A percentile compares a stretch with the other conserved stretches of the same genome.
These are phyloP conservation scores for Bruguiera gymnorhiza DNA, from an alignment of 345 rosid genomes.

Conservation along the genomic window DNA sequence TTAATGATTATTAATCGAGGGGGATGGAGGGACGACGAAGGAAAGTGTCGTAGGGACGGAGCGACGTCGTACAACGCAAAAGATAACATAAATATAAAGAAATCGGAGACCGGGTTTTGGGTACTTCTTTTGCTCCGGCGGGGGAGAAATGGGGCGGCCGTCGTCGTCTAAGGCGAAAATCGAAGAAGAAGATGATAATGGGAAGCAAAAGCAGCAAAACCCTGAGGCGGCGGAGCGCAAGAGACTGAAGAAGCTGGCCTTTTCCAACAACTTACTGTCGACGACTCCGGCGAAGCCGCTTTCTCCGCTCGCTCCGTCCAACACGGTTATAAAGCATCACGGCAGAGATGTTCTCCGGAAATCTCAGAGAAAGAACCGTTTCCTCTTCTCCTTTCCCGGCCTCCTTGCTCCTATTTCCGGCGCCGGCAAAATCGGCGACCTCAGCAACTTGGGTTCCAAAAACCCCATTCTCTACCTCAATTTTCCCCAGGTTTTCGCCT, in stretches of 20 bases:
- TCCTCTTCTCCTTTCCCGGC: conserved; percentile 73
- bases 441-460: conserved; percentile 67
- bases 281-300: conserved; percentile 38
- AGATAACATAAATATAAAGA: background rate
- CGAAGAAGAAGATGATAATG: background rate
- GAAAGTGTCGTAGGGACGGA: too few relatives aligned
- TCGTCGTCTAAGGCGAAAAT: background rate
- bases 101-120: too few relatives aligned
- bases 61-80: background rate
- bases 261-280: conserved; percentile 45
- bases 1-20: too few relatives aligned
- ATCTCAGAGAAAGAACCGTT: conserved; percentile 73
- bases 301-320: conserved; percentile 51
- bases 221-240: conserved; percentile 44
- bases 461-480: conserved; percentile 87
- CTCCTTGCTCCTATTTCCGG: conserved; percentile 52
- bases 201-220: conserved; percentile 14
- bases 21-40: too few relatives aligned
- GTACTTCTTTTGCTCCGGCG: background rate
- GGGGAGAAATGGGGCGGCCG: background rate
- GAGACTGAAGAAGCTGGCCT: conserved; percentile 51
- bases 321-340: conserved; percentile 62
- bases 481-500: conserved; percentile 50
- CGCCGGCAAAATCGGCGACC: conserved; percentile 83
- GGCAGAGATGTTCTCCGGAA: conserved; percentile 76